Conservation (phyloP, 163 green algal species). For the Volvox carteri region DNA sequence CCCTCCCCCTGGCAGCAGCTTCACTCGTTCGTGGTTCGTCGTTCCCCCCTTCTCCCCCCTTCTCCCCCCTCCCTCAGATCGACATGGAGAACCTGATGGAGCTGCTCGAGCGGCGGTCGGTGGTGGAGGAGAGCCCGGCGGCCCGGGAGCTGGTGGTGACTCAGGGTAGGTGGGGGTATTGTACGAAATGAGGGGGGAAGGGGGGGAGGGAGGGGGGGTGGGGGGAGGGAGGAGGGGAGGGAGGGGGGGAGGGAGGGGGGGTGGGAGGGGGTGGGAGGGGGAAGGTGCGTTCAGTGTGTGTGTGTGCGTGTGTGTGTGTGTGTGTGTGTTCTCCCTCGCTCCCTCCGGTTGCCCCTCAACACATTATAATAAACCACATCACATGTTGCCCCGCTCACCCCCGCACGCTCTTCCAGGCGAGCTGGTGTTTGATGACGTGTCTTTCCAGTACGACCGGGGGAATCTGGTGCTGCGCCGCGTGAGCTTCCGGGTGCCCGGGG, state of each 20-base stretch:
- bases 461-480: slow-evolving; percentile 67
- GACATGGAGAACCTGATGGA: slow-evolving; percentile 90
- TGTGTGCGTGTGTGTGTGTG: slow-evolving; percentile 1
- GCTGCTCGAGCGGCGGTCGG: slow-evolving; percentile 63
- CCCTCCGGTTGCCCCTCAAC: not conserved
- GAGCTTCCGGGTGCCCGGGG: slow-evolving; percentile 64
- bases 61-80: slow-evolving; percentile 64
- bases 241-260: not conserved
- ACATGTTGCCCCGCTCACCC: too few relatives aligned
- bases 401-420: slow-evolving; percentile 42
- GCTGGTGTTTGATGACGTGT: slow-evolving; percentile 74
- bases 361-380: too few relatives aligned
- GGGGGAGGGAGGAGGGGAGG: not conserved
- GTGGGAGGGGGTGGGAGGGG: not conserved
- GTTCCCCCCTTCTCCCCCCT: not conserved
- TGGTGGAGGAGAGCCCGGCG: slow-evolving; percentile 60
- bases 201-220: not conserved
- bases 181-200: too few relatives aligned
- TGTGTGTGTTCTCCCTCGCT: not conserved
- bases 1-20: not conserved
- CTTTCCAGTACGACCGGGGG: slow-evolving; percentile 70
- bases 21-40: too few relatives aligned
- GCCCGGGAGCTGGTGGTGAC: slow-evolving; percentile 66
- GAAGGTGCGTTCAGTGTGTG: not conserved
- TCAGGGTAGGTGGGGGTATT: too few relatives aligned